A percentile compares a stretch with the other conserved stretches of the same genome.
phyloP scores from a whole-genome alignment of 805 yeast genomes.

The Pichia manshurica region DNA sequence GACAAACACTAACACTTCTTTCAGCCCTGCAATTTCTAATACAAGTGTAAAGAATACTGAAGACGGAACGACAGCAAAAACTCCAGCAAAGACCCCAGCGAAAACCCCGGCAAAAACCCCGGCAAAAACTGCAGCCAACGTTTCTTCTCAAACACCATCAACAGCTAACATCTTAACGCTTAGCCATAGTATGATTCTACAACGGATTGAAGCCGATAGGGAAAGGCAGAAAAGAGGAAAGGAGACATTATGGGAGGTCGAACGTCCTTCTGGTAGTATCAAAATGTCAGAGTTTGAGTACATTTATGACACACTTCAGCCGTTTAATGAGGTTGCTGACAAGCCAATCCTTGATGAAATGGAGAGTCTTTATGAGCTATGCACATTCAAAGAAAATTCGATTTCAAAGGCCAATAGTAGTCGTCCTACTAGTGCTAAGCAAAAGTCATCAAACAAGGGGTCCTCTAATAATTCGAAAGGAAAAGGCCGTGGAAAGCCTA shows the following conservation, averaged over 20 bases:
- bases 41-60: not conserved
- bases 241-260: conserved; percentile 72
- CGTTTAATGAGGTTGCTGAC: conserved; percentile 18
- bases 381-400: conserved; percentile 2
- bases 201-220: conserved; percentile 87
- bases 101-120: conserved; percentile 1
- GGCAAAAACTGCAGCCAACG: not conserved
- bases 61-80: not conserved
- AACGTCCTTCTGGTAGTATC: conserved; percentile 32
- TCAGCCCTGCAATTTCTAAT: too few species aligned
- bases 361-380: conserved; percentile 17
- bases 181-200: conserved; percentile 48
- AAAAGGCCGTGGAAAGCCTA: not conserved
- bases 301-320: conserved; percentile 20
- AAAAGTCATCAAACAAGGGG: not conserved
- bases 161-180: conserved; percentile 12
- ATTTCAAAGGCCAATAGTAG: not conserved
- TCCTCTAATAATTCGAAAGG: not conserved
- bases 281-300: conserved; percentile 30
- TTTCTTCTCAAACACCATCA: conserved; percentile 3
- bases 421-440: not conserved
- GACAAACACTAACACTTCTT: not conserved
- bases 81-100: not conserved
- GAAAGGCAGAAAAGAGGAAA: conserved; percentile 83
- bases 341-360: conserved; percentile 23